Evolutionary conservation across 371 early-diverging fungal genomes (phyloP).

Genomic region (Furculomyces boomerangus): DNA sequence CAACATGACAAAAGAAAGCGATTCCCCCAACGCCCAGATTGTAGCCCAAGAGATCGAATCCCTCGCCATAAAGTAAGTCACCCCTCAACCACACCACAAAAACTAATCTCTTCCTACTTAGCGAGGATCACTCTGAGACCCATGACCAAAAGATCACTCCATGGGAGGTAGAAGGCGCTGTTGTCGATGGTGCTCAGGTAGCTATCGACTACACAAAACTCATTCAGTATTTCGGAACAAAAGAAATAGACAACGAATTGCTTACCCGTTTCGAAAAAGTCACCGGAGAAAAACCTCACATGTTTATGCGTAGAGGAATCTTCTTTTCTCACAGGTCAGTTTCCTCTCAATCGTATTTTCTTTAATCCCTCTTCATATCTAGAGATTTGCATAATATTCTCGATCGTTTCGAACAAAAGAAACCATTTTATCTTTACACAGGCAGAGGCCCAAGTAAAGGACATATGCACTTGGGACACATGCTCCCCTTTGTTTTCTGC

Average conservation of each 20-base stretch:
- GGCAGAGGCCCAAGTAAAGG: conserved; percentile 98
- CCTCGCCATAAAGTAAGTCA: no score
- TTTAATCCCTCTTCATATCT: not conserved
- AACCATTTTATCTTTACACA: conserved; percentile 98
- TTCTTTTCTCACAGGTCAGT: conserved; percentile 81
- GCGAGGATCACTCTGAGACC: not conserved
- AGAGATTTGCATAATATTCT: conserved; percentile 85
- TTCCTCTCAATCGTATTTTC: not conserved
- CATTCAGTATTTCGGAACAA: conserved; percentile 89
- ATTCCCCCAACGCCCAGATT: no score
- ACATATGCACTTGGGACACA: conserved; percentile 98
- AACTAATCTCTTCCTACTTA: not conserved
- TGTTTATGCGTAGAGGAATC: conserved; percentile 78
- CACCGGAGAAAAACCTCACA: conserved; percentile 74
- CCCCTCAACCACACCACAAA: not conserved
- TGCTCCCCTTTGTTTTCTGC: conserved; percentile 97
- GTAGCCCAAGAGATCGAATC: no score
- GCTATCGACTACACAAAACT: conserved; percentile 94
- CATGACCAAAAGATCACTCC: conserved; percentile 70
- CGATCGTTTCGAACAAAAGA: conserved; percentile 79
- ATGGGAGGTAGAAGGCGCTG: conserved; percentile 93
- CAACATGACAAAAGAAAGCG: no score
- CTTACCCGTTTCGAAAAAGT: conserved; percentile 66
- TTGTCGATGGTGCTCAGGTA: conserved; percentile 59
- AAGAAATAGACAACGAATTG: conserved; percentile 54